Base-by-base conservation (phyloP, 129 eudicot genomes). In the Escallonia herrerae region DNA sequence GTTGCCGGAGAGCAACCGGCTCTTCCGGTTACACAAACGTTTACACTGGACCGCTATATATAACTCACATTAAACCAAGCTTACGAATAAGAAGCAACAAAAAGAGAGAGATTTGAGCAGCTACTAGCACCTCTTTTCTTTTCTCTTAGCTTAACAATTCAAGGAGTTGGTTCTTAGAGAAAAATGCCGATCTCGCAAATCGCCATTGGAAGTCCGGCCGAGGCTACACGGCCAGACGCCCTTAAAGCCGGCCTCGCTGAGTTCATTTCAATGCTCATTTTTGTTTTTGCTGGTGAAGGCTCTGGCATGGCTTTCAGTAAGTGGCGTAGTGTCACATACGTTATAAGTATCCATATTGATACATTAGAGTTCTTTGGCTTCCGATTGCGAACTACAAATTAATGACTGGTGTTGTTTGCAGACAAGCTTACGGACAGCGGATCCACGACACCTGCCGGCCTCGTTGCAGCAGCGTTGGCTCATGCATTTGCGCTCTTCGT, bases 161-260 rank as follows among this genome's bases (percentile, higher is more conserved):
- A 0, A n/a, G 5, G 13, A 39, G 2, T 11, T 52, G 43, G 50
- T 10, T 9, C 5, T 8, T 12, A 1, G 3, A 5, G 14, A 12
- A 40, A 43, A 10, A 50, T 58, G 68, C 86, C 88, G 9, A 56
- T 84, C 38, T 61, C 81, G 5, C 68, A 68, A 61, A 76, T 87
- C 39, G 79, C 95, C 22, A 55, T 84, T 5, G 88, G 90, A 49
- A 60, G 58, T 50, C 69, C 80, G 41, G 76, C 77, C 14, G 95
- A 84, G 56, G 87, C 85, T n/a, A 69, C 73, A 46, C 74, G 80
- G 41, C 82, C 83, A 1, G 88, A 76, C 2, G 81, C 90, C 78
- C 66, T 87, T n/a, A 87, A 79, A 72, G 90, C 90, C n/a, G 87
- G 90, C 43, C 73, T 84, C 40, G 95, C 95, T 2, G 95, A 87